These are phyloP conservation scores for Blastobotrys aristatus DNA, from an alignment of 1,139 yeast genomes.

Conservation along the genomic window DNA sequence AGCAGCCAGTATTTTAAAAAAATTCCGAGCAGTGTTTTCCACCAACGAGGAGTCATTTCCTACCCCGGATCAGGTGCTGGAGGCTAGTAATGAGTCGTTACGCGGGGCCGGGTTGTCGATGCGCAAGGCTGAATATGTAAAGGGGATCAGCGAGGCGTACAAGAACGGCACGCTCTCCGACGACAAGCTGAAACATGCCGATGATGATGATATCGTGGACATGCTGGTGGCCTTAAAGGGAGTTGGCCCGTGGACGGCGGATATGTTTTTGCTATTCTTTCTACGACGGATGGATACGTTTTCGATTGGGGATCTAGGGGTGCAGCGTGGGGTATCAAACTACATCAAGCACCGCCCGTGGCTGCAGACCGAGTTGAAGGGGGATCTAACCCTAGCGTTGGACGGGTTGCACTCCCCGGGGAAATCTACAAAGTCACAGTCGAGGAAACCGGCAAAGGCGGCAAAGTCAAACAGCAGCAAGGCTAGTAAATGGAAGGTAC, in stretches of 20 bases:
- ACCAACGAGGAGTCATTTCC: slow-evolving; percentile 43
- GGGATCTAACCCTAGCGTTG: slow-evolving; percentile 25
- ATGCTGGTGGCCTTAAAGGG: slow-evolving; percentile 66
- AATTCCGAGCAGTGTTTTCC: slow-evolving; percentile 35
- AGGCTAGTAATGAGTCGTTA: slow-evolving; percentile 43
- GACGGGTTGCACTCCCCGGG: slow-evolving; percentile 29
- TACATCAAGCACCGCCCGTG: slow-evolving; percentile 58
- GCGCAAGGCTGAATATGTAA: slow-evolving; percentile 61
- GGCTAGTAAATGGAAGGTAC: slow-evolving; percentile 36
- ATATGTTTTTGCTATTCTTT: slow-evolving; percentile 76
- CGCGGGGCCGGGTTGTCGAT: slow-evolving; percentile 65
- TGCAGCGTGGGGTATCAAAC: slow-evolving; percentile 65
- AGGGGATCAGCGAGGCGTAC: slow-evolving; percentile 57
- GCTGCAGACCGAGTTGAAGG: slow-evolving; percentile 42
- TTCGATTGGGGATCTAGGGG: slow-evolving; percentile 76
- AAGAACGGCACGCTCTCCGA: slow-evolving; percentile 40
- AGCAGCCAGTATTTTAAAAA: slow-evolving; percentile 56
- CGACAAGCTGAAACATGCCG: slow-evolving; percentile 36
- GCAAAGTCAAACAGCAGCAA: slow-evolving; percentile 36
- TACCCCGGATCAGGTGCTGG: slow-evolving; percentile 46
- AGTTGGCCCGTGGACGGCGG: slow-evolving; percentile 85
- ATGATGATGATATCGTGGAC: slow-evolving; percentile 48
- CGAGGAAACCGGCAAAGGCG: slow-evolving; percentile 26
- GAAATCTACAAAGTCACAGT: slow-evolving; percentile 29
- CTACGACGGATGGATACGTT: slow-evolving; percentile 63